Evolutionary conservation across 495 filamentous ascomycete genomes (phyloP).

Genomic region (Talaromyces trachyspermus): DNA sequence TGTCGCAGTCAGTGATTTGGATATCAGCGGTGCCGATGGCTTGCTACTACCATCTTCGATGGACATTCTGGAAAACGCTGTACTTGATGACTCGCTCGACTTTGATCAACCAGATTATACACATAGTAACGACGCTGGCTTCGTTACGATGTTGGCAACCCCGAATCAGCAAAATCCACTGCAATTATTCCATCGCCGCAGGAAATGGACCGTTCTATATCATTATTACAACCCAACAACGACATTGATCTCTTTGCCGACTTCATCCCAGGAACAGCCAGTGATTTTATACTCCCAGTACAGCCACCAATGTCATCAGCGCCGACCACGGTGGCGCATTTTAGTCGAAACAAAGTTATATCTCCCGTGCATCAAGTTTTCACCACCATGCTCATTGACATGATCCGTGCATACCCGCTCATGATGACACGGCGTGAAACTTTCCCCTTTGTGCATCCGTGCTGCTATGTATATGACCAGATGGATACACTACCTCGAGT

Average conservation of each 20-base stretch:
- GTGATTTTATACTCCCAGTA: not conserved
- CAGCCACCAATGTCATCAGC: not conserved
- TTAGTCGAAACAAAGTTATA: not conserved
- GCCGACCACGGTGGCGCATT: not conserved
- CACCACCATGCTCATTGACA: slow-evolving; percentile 3
- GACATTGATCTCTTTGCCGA: not conserved
- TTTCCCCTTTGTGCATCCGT: slow-evolving; percentile 7
- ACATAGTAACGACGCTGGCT: not conserved
- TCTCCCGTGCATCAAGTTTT: not conserved
- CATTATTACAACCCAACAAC: not conserved
- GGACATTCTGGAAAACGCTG: not conserved
- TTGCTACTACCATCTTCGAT: not conserved
- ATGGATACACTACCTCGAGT: slow-evolving; percentile 1
- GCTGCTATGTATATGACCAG: not conserved
- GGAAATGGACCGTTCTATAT: not conserved
- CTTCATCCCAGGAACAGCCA: not conserved
- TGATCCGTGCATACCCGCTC: slow-evolving; percentile 4
- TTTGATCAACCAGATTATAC: not conserved
- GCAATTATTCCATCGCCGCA: not conserved
- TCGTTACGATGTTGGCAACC: not conserved
- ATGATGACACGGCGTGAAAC: slow-evolving; percentile 9
- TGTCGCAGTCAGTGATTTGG: not conserved
- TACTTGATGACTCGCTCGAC: not conserved
- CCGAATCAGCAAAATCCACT: too few relatives aligned
- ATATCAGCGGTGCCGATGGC: not conserved